phyloP scores from a whole-genome alignment of 2,329 filamentous ascomycete genomes.

The Exophiala aquamarina region DNA sequence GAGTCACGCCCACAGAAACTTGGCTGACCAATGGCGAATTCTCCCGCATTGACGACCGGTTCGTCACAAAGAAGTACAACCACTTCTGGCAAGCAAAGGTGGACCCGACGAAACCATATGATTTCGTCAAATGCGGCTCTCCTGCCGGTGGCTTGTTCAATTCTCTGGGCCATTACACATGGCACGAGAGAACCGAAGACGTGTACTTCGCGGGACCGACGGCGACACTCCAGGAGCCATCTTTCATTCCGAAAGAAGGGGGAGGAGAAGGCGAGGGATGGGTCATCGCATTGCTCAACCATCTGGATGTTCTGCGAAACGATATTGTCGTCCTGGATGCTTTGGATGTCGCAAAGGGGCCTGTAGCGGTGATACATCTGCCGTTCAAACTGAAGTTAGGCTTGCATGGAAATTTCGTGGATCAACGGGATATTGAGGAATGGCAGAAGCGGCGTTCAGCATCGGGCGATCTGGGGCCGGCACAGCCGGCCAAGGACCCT shows the following conservation, averaged over 20 bases:
- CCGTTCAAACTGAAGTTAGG: conserved; percentile 36
- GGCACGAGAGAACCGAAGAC: conserved; percentile 25
- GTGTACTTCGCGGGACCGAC: conserved; percentile 32
- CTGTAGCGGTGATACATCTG: conserved; percentile 34
- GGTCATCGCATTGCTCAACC: conserved; percentile 33
- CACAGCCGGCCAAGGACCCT: conserved; percentile 16
- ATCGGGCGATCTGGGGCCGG: conserved; percentile 18
- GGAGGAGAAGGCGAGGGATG: conserved; percentile 35
- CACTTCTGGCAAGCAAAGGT: conserved; percentile 49
- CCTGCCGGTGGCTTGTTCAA: conserved; percentile 28
- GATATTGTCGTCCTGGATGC: conserved; percentile 39
- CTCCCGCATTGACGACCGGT: conserved; percentile 33
- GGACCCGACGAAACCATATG: conserved; percentile 30
- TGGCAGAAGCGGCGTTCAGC: conserved; percentile 16
- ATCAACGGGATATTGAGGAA: conserved; percentile 20
- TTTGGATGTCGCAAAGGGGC: conserved; percentile 29
- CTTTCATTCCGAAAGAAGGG: conserved; percentile 31
- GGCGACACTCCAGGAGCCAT: conserved; percentile 33
- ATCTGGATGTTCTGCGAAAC: conserved; percentile 40
- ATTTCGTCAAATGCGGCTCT: conserved; percentile 30
- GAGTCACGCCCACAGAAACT: conserved; percentile 37
- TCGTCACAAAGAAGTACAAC: conserved; percentile 43
- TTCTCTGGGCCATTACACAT: conserved; percentile 24
- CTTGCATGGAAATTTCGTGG: conserved; percentile 36
- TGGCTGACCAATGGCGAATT: conserved; percentile 37